These are phyloP conservation scores for Myotisia sp. DNA, from an alignment of 2,329 filamentous ascomycete species.

Conservation along the genomic window DNA sequence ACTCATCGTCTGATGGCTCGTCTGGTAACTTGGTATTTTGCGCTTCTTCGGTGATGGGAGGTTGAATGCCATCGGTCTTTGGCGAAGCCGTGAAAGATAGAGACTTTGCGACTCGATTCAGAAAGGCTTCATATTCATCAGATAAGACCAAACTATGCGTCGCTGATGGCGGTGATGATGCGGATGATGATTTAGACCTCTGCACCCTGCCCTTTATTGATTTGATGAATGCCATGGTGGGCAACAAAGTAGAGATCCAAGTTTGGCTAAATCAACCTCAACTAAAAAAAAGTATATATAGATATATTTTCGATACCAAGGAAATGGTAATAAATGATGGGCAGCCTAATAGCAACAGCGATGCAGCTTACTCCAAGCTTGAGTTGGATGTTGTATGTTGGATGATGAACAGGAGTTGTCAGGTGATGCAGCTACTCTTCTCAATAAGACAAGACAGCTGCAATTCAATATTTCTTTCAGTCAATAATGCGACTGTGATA, in stretches of 20 bases:
- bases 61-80: neutral
- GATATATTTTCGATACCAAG: too few relatives aligned
- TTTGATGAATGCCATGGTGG: slow-evolving; percentile 24
- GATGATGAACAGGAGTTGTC: too few relatives aligned
- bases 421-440: too few relatives aligned
- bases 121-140: slow-evolving; percentile 46
- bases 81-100: neutral
- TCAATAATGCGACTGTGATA: too few relatives aligned
- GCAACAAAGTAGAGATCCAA: too few relatives aligned
- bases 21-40: slow-evolving; percentile 37
- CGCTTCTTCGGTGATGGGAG: slow-evolving; percentile 32
- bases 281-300: neutral
- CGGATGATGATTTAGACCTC: slow-evolving; percentile 7
- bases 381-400: too few relatives aligned
- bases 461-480: too few relatives aligned
- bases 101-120: slow-evolving; percentile 32
- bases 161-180: slow-evolving; percentile 16
- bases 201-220: slow-evolving; percentile 27
- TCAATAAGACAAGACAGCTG: too few relatives aligned
- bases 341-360: too few relatives aligned
- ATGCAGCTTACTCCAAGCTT: too few relatives aligned
- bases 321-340: too few relatives aligned
- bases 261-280: too few relatives aligned
- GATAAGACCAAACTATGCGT: slow-evolving; percentile 37
- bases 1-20: slow-evolving; percentile 32